A percentile compares a stretch with the other conserved stretches of the same genome.
phyloP scores from a whole-genome alignment of 2,329 filamentous ascomycete genomes.

The Colletotrichum brevisporum region DNA sequence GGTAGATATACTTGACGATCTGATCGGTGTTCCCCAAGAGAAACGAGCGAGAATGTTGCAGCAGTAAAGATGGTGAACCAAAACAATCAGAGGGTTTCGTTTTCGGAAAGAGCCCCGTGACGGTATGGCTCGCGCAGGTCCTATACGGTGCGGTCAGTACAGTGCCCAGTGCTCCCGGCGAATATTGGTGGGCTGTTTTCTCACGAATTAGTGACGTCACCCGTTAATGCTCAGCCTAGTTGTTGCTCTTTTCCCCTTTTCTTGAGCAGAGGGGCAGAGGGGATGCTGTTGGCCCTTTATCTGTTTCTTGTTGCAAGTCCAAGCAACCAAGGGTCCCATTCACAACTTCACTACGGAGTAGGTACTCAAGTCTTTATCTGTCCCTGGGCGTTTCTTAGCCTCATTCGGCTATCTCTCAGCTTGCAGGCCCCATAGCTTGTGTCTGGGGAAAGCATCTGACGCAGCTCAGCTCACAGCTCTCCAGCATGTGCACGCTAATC shows the following conservation, averaged over 20 bases:
- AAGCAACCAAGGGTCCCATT: neutral
- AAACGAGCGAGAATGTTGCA: neutral
- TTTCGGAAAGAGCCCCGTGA: conserved; percentile 26
- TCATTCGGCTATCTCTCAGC: conserved; percentile 25
- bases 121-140: neutral
- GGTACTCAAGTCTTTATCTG: neutral
- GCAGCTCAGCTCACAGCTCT: neutral
- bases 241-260: neutral
- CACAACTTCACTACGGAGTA: neutral
- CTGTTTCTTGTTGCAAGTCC: neutral
- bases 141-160: too few species aligned
- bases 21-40: neutral
- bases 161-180: conserved; percentile 13
- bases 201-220: conserved; percentile 14
- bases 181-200: conserved; percentile 3
- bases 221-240: neutral
- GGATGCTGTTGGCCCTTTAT: neutral
- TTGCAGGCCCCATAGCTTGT: conserved; percentile 19
- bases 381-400: conserved; percentile 10
- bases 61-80: neutral
- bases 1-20: neutral
- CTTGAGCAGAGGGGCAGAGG: neutral
- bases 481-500: conserved; percentile 17
- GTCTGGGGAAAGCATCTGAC: conserved; percentile 14
- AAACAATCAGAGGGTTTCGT: conserved; percentile 1